Base-by-base conservation (phyloP, 2,329 filamentous ascomycete genomes). In the Madurella mycetomatis region DNA sequence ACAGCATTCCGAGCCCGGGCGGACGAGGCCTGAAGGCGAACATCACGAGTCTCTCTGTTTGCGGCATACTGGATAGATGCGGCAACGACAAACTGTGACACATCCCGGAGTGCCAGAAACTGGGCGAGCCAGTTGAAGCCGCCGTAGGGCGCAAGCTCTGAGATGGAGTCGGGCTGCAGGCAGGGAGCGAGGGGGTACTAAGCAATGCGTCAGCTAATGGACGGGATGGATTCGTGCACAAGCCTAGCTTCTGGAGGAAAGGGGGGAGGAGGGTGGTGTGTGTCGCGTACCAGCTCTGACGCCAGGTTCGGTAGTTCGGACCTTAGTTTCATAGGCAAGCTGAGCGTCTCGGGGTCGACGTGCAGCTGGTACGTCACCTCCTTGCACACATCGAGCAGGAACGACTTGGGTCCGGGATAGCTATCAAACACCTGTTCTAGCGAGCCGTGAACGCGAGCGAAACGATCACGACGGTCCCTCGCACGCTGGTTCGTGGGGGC, bases 361-460 rank as follows among this genome's bases (percentile, higher is more conserved):
- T 69, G 66, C 37, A 74, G 63, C 12, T 64, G 63, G 32, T 65
- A 62, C 1, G 70, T 69, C 4, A 72, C 61, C 47, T 73, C 71
- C 56, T 66, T 71, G 56, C 70, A 72, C 9, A 71, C 63, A 30
- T 65, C 58, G n/a, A 74, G 64, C 17, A 72, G 62, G 50, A 73
- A 72, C 1, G 70, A 71, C 54, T 70, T 70, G 7, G 67, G 63
- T 1, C 67, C 69, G 3, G 70, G 68, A 56, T 73, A 73, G 51
- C 66, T 70, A 56, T 73, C 71, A 47, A 69, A 71, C 12, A 74
- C 58, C 32, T 66, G 67, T 44, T 73, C 71, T 13, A 74, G 55
- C 4, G 66, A 63, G 9, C 68, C 62, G 55, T 73, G 70, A 34
- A 74, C 65, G 1, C 70, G 69, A 5, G 66, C 63, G 56, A 73